These are phyloP conservation scores for Paramyrothecium roridum DNA, from an alignment of 2,329 filamentous ascomycete genomes.

Conservation along the genomic window DNA sequence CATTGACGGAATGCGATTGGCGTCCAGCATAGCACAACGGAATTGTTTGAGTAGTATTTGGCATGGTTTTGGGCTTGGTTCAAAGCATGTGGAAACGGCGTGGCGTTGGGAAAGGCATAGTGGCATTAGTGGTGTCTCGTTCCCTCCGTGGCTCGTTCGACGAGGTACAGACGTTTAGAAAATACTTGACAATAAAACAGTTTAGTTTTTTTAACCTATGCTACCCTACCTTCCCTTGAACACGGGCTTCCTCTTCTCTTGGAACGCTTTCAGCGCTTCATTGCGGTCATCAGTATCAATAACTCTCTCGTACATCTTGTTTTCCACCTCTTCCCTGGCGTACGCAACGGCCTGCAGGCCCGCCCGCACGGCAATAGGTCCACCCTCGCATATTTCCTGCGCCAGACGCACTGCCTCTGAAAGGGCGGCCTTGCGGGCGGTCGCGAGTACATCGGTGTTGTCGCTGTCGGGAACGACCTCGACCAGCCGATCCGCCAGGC, in stretches of 20 bases:
- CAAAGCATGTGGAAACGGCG: neutral
- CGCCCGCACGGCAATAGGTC: constrained; percentile 76
- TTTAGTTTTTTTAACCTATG: no score
- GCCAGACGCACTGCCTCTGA: constrained; percentile 76
- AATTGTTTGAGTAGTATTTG: neutral
- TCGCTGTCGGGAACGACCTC: constrained; percentile 63
- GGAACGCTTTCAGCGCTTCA: constrained; percentile 85
- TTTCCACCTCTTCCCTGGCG: constrained; percentile 76
- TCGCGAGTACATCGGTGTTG: constrained; percentile 45
- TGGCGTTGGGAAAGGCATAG: neutral
- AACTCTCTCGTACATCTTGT: constrained; percentile 80
- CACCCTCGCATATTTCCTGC: constrained; percentile 83
- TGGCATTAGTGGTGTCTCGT: neutral
- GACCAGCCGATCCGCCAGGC: constrained; percentile 85
- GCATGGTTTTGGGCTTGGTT: neutral
- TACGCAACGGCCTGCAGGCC: constrained; percentile 75
- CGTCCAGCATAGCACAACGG: neutral
- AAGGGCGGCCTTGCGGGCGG: constrained; percentile 66
- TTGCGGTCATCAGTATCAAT: constrained; percentile 80
- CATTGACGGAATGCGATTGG: neutral
- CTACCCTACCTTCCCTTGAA: constrained; percentile 41
- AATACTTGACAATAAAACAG: no score
- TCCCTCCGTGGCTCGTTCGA: neutral
- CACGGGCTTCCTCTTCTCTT: constrained; percentile 57
- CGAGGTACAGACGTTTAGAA: neutral